Base-by-base conservation (phyloP, 2,329 filamentous ascomycete genomes). In the Colletotrichum filicis region DNA sequence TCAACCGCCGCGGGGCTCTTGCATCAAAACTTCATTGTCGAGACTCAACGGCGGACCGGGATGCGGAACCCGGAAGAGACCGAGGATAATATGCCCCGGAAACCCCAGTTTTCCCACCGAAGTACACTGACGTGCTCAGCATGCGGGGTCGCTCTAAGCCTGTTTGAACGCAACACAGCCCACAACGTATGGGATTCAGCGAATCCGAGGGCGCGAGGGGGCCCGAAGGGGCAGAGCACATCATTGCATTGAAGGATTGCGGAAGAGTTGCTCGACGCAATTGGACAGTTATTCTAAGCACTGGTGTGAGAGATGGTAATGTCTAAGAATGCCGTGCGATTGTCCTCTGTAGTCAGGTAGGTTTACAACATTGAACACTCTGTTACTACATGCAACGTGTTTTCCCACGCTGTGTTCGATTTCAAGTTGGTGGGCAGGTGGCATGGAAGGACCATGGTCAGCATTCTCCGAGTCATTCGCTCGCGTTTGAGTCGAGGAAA, bases 11-110 rank as follows among this genome's bases (percentile, higher is more conserved):
- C 9, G 58, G 26, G 14, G 58, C 35, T 7, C 32, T 26, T 5
- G 24, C 35, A 46, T 65, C 42, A 19, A 52, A n/a, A 52, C 46
- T 28, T 28, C 12, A 6, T 37, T 22, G 42, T 22, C 19, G 24
- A 56, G 30, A 42, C 35, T 26, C 35, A 32, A 57, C 32, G 52
- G 64, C 26, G 28, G 52, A n/a, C 19, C 37, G 58, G 49, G 49
- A 67, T 46, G 65, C 58, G 59, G 62, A 67, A 56, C 63, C 63
- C 63, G 56, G 68, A 67, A 71, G 24, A 57, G 68, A 67, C 32
- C 46, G 62, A 71, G 63, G 32, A 57, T 67, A 56, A 56, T 19
- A 61, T 67, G 56, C 42, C 14, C 63, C 46, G 68, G 62, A 55
- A 60, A 55, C 68, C 62, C 60, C 66, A 64, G 37, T 65, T 65